These are phyloP conservation scores for Cladosporium sp. DNA, from an alignment of 2,329 filamentous ascomycete genomes.

Conservation along the genomic window DNA sequence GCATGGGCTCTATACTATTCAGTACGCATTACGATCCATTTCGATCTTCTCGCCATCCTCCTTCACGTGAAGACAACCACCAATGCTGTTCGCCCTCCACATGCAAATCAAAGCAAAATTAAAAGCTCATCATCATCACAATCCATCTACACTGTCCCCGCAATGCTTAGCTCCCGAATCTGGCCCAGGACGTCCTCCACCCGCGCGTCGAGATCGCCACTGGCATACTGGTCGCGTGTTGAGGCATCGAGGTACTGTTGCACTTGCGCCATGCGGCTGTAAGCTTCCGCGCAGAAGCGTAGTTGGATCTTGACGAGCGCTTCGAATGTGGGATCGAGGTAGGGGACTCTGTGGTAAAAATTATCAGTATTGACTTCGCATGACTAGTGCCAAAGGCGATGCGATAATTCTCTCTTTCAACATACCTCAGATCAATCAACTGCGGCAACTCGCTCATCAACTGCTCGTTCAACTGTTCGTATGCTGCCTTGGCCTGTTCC, in stretches of 20 bases:
- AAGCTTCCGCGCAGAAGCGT: slow-evolving; percentile 96
- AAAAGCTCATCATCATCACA: not conserved
- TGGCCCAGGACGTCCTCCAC: slow-evolving; percentile 97
- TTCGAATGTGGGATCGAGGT: slow-evolving; percentile 95
- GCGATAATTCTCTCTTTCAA: too few relatives aligned
- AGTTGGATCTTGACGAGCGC: slow-evolving; percentile 98
- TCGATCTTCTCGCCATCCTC: not conserved
- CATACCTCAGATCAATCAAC: slow-evolving; percentile 80
- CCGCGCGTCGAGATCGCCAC: slow-evolving; percentile 84
- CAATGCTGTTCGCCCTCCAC: not conserved
- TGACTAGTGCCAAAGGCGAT: too few relatives aligned
- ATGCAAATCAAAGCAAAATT: not conserved
- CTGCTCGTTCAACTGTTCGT: slow-evolving; percentile 97
- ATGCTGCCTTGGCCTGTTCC: slow-evolving; percentile 71
- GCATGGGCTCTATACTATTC: not conserved
- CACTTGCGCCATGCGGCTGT: slow-evolving; percentile 97
- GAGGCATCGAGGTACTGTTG: slow-evolving; percentile 90
- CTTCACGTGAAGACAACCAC: not conserved
- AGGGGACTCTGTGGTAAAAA: slow-evolving; percentile 68
- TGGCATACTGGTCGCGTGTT: slow-evolving; percentile 92
- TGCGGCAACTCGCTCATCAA: slow-evolving; percentile 90
- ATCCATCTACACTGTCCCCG: slow-evolving; percentile 60
- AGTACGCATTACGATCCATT: not conserved
- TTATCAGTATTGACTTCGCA: not conserved
- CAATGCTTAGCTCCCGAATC: slow-evolving; percentile 94